Conservation (phyloP, 2,329 filamentous ascomycete species). For the Botrytis byssoidea region DNA sequence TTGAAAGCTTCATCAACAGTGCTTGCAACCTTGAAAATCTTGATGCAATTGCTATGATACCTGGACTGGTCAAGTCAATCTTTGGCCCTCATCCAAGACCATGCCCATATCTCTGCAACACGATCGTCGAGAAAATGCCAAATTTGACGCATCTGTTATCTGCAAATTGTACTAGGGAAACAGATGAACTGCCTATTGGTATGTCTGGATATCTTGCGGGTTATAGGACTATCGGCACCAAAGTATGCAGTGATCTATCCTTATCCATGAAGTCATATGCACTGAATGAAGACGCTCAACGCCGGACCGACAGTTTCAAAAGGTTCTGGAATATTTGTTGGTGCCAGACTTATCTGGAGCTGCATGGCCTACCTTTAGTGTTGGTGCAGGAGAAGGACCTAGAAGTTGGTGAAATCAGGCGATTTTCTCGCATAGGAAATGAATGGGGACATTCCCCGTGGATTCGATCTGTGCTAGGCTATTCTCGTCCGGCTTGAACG, state of each 20-base stretch:
- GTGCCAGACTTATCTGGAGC: conserved; percentile 4
- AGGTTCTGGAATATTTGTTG: not conserved
- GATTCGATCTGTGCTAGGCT: not conserved
- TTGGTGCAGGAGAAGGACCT: not conserved
- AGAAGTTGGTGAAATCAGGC: not conserved
- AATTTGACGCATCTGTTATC: not conserved
- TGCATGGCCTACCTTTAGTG: not conserved
- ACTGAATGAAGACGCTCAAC: not conserved
- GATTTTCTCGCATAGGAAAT: not conserved
- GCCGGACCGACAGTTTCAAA: not conserved
- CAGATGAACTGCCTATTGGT: not conserved
- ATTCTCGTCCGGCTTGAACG: not conserved
- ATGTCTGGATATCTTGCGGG: conserved; percentile 4
- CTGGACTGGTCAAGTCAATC: not conserved
- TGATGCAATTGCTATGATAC: conserved; percentile 7
- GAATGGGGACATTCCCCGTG: not conserved
- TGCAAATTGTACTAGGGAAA: conserved; percentile 1
- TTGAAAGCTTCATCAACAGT: not conserved
- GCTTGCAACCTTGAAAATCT: not conserved
- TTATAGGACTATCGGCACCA: conserved; percentile 3
- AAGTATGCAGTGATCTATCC: not conserved
- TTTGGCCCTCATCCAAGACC: conserved; percentile 7
- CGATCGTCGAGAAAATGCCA: not conserved
- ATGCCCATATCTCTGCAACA: not conserved
- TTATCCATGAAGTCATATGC: conserved; percentile 1